Base-by-base conservation (phyloP, 192 early-diverging fungal species). In the Obelidium mucronatum region DNA sequence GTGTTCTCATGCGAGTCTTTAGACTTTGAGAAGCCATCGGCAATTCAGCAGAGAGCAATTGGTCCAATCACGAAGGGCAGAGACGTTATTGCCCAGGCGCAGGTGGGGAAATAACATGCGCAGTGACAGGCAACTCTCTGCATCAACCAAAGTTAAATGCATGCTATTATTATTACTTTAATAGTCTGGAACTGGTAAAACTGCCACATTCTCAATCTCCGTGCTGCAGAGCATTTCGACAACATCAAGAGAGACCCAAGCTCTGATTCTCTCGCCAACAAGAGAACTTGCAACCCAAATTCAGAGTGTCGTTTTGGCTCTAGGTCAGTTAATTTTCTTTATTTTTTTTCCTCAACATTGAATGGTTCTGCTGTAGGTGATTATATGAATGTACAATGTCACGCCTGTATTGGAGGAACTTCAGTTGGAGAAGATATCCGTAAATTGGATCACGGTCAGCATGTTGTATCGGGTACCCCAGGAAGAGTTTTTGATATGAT, bases 11-110 rank as follows among this genome's bases (percentile, higher is more conserved):
- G 8, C 64, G n/a, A 30, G 17, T 48, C 26, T 44, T 2, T 61
- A 93, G 91, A 78, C 62, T 78, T 78, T 55, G 97, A 99, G 80
- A 93, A 94, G 79, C 97, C 96, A 3, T 98, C 96, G 1, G 95
- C 97, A 59, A 99, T 99, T 86, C 97, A 99, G 84, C 97, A 99
- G 83, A 91, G 97, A 83, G 96, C 96, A 42, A 99, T 98, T 67
- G 68, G 68, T 3, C 97, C 97, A 65, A 94, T 99, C 60, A 86
- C 97, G 72, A 96, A 94, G 89, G 92, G 90, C 55, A 92, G 91
- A 83, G 98, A 99, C 87, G 97, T 99, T 66, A 99, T 99, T 88
- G 98, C 98, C 56, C 98, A 99, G 91, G 98, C 98, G 30, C 97
- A 99, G 90, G 72, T 74, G 36, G 19, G 55, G 8, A 24, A 22